Evolutionary conservation across 306 rosid species (phyloP).

Genomic region (Arachis stenosperma): DNA sequence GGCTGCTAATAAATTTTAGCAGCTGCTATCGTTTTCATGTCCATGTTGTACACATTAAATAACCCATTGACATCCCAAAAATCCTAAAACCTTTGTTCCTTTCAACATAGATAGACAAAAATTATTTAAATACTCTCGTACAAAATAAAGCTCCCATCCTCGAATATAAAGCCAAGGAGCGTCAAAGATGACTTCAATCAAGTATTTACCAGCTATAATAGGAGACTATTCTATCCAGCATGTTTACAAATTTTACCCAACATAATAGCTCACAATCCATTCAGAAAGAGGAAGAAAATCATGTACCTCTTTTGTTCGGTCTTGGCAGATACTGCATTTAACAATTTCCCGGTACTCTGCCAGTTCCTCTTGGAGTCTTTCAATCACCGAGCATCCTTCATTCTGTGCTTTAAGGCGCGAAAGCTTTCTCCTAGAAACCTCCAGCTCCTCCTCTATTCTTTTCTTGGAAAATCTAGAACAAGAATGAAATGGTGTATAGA

Average conservation of each 20-base stretch:
- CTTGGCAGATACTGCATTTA: conserved; percentile 86
- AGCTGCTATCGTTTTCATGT: too few relatives aligned
- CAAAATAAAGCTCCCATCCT: neutral
- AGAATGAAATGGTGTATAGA: neutral
- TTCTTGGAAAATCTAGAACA: conserved; percentile 69
- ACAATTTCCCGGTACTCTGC: conserved; percentile 83
- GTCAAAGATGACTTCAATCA: neutral
- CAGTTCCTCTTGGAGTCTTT: conserved; percentile 86
- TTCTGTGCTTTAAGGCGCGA: conserved; percentile 59
- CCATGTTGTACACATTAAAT: too few relatives aligned
- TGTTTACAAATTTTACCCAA: neutral
- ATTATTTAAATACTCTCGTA: neutral
- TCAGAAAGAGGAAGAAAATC: neutral
- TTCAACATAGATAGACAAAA: neutral
- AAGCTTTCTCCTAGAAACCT: conserved; percentile 71
- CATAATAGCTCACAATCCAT: conserved; percentile 5
- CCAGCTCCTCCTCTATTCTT: conserved; percentile 78
- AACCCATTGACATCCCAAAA: too few relatives aligned
- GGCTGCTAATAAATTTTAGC: too few relatives aligned
- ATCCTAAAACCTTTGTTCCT: too few relatives aligned
- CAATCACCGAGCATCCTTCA: conserved; percentile 70
- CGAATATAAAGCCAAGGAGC: conserved; percentile 11
- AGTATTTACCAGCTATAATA: neutral
- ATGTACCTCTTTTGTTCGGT: conserved; percentile 83
- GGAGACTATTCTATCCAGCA: conserved; percentile 1